phyloP scores from a whole-genome alignment of 305 asterid species.

The Fraxinus xanthoxyloides region DNA sequence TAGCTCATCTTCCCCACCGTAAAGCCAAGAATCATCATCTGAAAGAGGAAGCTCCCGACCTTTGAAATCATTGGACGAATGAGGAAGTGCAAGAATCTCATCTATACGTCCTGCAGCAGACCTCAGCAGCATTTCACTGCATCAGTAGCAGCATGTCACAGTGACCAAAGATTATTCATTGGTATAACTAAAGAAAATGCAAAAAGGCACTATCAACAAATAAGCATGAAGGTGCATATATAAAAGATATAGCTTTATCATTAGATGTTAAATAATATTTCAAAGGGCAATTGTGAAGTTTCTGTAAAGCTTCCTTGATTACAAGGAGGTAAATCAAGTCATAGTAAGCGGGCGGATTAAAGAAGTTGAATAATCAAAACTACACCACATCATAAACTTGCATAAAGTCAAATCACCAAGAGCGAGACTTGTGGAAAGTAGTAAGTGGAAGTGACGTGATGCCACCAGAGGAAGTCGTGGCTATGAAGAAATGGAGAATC shows the following conservation, averaged over 20 bases:
- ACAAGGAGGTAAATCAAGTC: too few species aligned
- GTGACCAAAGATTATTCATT: constrained; percentile 5
- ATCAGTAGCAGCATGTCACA: constrained; percentile 26
- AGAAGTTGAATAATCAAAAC: too few species aligned
- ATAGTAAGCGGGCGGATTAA: too few species aligned
- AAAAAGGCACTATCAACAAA: background rate
- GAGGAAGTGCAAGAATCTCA: constrained; percentile 77
- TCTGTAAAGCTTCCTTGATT: too few species aligned
- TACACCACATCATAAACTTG: too few species aligned
- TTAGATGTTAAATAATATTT: background rate
- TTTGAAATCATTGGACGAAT: constrained; percentile 59
- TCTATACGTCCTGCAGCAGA: constrained; percentile 73
- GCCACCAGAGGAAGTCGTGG: too few species aligned
- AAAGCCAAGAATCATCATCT: constrained; percentile 95
- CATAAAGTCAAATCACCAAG: too few species aligned
- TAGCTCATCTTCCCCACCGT: constrained; percentile 84
- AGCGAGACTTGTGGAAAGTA: too few species aligned
- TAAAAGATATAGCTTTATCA: background rate
- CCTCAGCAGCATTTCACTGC: constrained; percentile 76
- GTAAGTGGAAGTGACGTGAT: too few species aligned
- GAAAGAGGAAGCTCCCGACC: constrained; percentile 68
- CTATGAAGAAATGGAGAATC: too few species aligned
- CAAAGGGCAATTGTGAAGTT: too few species aligned
- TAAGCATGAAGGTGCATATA: constrained; percentile 5
- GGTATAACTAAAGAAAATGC: background rate